Evolutionary conservation across 192 early-diverging fungal species (phyloP).

Genomic region (Gonapodya sp.): DNA sequence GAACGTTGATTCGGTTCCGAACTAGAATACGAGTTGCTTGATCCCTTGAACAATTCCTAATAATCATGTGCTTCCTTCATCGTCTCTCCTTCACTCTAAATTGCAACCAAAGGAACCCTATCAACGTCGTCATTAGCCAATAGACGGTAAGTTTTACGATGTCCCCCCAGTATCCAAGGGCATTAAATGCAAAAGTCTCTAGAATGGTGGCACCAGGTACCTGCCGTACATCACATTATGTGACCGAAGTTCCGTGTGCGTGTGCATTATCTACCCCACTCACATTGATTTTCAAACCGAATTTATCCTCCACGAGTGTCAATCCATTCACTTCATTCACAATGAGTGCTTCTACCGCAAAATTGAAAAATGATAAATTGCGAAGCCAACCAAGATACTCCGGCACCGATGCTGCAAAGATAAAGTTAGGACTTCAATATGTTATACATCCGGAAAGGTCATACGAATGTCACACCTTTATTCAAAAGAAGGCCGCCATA

Average conservation of each 20-base stretch:
- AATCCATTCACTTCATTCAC: constrained; percentile 82
- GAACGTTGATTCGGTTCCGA: no score
- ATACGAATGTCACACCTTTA: constrained; percentile 34
- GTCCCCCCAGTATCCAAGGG: constrained; percentile 73
- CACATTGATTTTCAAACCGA: constrained; percentile 74
- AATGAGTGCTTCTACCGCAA: constrained; percentile 78
- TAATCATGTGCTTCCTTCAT: constrained; percentile 20
- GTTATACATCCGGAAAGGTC: no score
- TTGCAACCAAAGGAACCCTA: constrained; percentile 69
- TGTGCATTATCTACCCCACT: constrained; percentile 12
- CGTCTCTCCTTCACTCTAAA: constrained; percentile 72
- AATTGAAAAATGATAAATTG: constrained; percentile 76
- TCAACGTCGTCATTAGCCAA: constrained; percentile 46
- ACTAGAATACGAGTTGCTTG: no score
- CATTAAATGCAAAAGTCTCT: constrained; percentile 80
- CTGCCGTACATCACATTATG: no score
- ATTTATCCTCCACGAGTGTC: constrained; percentile 65
- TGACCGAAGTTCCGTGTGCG: no score
- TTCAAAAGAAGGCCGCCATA: constrained; percentile 87
- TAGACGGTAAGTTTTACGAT: constrained; percentile 49
- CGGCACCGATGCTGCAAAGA: constrained; percentile 56
- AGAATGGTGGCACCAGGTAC: constrained; percentile 76
- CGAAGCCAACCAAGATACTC: constrained; percentile 54
- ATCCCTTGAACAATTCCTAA: no score
- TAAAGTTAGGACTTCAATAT: not conserved